Percentiles rank a stretch among this genome's conserved stretches.
These are phyloP conservation scores for Carpinus fangiana DNA, from an alignment of 306 rosid genomes.

Conservation along the genomic window DNA sequence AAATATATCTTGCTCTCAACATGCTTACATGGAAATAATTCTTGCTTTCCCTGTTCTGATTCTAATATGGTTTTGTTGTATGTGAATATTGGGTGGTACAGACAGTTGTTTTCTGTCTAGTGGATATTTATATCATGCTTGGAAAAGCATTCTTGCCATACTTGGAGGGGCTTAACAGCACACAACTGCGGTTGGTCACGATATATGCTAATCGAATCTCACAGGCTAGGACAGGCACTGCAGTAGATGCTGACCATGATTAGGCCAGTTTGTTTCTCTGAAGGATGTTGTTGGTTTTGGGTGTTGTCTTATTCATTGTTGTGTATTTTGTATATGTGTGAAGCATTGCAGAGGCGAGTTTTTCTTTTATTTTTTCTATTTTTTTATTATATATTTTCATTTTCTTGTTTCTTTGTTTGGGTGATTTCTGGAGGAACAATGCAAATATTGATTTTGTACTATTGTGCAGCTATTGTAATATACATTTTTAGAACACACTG, in stretches of 20 bases:
- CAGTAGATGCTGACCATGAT: constrained; percentile 61
- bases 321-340: constrained; percentile 91
- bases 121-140: constrained; percentile 96
- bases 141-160: constrained; percentile 94
- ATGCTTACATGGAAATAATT: neutral
- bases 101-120: constrained; percentile 99
- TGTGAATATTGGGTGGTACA: constrained; percentile 46
- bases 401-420: constrained; percentile 30
- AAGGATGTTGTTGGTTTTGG: constrained; percentile 37
- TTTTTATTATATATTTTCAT: constrained; percentile 31
- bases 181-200: constrained; percentile 91
- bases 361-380: constrained; percentile 36
- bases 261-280: constrained; percentile 33
- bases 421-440: constrained; percentile 47
- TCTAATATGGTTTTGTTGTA: neutral
- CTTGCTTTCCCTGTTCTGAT: neutral
- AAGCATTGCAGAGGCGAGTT: constrained; percentile 49
- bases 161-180: constrained; percentile 92
- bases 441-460: constrained; percentile 26
- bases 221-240: constrained; percentile 82
- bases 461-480: constrained; percentile 55
- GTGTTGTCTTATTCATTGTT: constrained; percentile 42
- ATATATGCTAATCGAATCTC: constrained; percentile 97
- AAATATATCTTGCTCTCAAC: neutral
- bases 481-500: constrained; percentile 37